Evolutionary conservation across 1,284 basidiomycete species (phyloP).

Genomic region (Dichomitus squalens): DNA sequence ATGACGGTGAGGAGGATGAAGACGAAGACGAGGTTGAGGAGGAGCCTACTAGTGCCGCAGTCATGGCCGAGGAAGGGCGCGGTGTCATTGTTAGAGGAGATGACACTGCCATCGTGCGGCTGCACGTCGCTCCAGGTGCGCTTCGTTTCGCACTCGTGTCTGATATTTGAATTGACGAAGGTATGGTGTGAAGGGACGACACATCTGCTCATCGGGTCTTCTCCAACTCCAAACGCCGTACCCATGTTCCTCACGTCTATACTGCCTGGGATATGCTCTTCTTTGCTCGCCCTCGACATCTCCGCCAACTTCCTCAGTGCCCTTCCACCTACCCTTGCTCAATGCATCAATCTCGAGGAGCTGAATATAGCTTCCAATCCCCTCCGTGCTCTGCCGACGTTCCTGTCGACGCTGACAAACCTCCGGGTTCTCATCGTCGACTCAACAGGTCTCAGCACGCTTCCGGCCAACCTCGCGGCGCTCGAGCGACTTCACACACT

Average conservation of each 20-base stretch:
- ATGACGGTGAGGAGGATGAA: slow-evolving; percentile 52
- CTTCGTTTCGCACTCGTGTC: slow-evolving; percentile 7
- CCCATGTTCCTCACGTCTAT: slow-evolving; percentile 70
- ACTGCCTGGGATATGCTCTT: slow-evolving; percentile 71
- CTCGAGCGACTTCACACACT: slow-evolving; percentile 83
- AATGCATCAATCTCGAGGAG: slow-evolving; percentile 87
- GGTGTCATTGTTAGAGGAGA: slow-evolving; percentile 78
- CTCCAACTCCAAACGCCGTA: slow-evolving; percentile 74
- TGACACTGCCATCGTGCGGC: slow-evolving; percentile 56
- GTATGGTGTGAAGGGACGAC: slow-evolving; percentile 67
- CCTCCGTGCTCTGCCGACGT: slow-evolving; percentile 81
- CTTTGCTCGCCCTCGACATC: slow-evolving; percentile 88
- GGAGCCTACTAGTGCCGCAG: slow-evolving; percentile 72
- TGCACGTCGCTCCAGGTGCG: slow-evolving; percentile 72
- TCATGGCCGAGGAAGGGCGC: slow-evolving; percentile 80
- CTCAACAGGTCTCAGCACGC: slow-evolving; percentile 75
- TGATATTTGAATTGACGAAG: slow-evolving; percentile 14
- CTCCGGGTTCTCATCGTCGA: slow-evolving; percentile 91
- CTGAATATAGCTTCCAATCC: slow-evolving; percentile 93
- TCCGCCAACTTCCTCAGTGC: slow-evolving; percentile 84
- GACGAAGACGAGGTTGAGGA: slow-evolving; percentile 66
- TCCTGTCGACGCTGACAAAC: slow-evolving; percentile 74
- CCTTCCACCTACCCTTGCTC: slow-evolving; percentile 77
- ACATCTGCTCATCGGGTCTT: slow-evolving; percentile 82
- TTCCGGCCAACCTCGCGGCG: slow-evolving; percentile 71